phyloP scores from a whole-genome alignment of 495 filamentous ascomycete genomes.

The Lasiosphaeriaceae sp. region DNA sequence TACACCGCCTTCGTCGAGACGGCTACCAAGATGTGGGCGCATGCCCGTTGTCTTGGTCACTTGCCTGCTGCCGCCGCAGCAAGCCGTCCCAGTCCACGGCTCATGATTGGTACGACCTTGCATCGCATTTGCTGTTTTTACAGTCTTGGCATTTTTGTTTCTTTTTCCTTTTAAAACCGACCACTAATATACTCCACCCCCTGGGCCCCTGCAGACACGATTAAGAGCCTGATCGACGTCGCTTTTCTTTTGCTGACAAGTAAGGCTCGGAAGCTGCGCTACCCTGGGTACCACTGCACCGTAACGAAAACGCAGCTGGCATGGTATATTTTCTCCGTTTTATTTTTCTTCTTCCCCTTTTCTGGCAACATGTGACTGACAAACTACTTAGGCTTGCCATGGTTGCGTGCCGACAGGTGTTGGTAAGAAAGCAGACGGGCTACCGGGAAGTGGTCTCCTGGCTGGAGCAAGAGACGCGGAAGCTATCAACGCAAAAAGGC shows the following conservation, averaged over 20 bases:
- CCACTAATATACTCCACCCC: not conserved
- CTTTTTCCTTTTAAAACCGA: too few species aligned
- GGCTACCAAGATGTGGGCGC: conserved; percentile 81
- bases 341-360: not conserved
- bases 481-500: conserved; percentile 18
- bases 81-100: conserved; percentile 47
- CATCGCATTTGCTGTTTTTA: not conserved
- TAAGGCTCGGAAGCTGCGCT: conserved; percentile 40
- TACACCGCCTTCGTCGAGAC: conserved; percentile 70
- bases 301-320: conserved; percentile 62
- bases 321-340: conserved; percentile 49
- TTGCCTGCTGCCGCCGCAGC: conserved; percentile 22
- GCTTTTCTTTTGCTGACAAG: conserved; percentile 63
- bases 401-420: conserved; percentile 60
- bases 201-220: conserved; percentile 48
- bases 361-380: not conserved
- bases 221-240: conserved; percentile 61
- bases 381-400: conserved; percentile 52
- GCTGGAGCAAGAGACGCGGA: conserved; percentile 47
- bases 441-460: conserved; percentile 59
- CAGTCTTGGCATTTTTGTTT: not conserved
- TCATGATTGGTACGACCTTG: conserved; percentile 57
- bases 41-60: conserved; percentile 58
- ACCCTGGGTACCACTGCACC: conserved; percentile 52
- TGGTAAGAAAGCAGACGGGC: conserved; percentile 64